Base-by-base conservation (phyloP, 805 yeast species). In the Metschnikowia amazonensis region DNA sequence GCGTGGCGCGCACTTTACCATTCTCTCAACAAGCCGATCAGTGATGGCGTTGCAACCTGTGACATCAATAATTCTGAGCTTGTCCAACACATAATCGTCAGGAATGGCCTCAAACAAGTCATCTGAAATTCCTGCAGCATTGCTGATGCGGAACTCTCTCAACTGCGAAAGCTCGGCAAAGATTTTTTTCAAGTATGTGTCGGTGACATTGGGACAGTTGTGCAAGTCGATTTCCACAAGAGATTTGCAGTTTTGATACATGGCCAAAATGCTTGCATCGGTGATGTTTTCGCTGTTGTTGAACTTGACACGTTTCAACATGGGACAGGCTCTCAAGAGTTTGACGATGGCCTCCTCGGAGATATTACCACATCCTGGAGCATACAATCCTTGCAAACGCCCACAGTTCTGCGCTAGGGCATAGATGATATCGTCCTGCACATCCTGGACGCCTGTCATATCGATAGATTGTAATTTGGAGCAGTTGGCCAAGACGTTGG, bases 201-300 rank as follows among this genome's bases (percentile, higher is more conserved):
- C 86, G 11, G 86, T 77, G 30, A 90, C 79, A 50, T 77, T 73
- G n/a, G 83, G 78, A 65, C 96, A 86, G 36, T 82, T 83, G 53
- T 89, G 90, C 41, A 92, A 73, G 65, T 92, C 98, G 43, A 94
- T 84, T 65, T 92, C 99, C 14, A 90, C 95, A 40, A 92, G 70
- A 45, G 82, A 74, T 34, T 84, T 84, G 63, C 97, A 92, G 60
- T 77, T 77, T n/a, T 71, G 69, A 44, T 85, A 82, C 64, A 89
- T 71, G 18, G 75, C 73, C 33, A 70, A 57, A 5, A 90, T 72
- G 9, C 84, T 74, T 8, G 66, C 76, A 62, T 87, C 94, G 39
- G 82, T 77, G 47, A 92, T 76, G 45, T 74, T 74, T 30, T 68
- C 68, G 60, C 88, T 85, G 46, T 85, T 86, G 47, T 89, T 82